These are phyloP conservation scores for Colletotrichum kahawae DNA, from an alignment of 2,329 filamentous ascomycete species.

Conservation along the genomic window DNA sequence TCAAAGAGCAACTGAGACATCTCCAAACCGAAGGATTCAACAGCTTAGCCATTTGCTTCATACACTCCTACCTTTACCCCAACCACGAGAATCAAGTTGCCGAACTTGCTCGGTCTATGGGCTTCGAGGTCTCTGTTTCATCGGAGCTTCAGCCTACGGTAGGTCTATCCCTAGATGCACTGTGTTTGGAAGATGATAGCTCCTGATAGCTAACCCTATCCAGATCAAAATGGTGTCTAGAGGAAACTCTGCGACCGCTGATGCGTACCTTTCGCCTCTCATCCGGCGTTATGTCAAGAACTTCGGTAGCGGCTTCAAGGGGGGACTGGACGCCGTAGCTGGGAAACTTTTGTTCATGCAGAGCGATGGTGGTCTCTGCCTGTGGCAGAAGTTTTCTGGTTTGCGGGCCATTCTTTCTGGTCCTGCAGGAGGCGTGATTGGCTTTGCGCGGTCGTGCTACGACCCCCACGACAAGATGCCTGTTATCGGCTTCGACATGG, in stretches of 20 bases:
- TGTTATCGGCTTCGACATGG: constrained; percentile 54
- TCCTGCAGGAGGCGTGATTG: constrained; percentile 74
- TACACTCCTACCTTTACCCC: constrained; percentile 72
- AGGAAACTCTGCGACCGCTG: constrained; percentile 71
- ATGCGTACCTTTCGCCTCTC: constrained; percentile 74
- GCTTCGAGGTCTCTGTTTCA: constrained; percentile 60
- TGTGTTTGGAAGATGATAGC: fast-evolving
- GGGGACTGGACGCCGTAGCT: constrained; percentile 61
- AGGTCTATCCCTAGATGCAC: constrained; percentile 71
- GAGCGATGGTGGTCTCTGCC: constrained; percentile 46
- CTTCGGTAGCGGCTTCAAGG: constrained; percentile 69
- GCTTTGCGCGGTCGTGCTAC: constrained; percentile 72
- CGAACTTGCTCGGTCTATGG: constrained; percentile 54
- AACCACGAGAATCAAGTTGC: constrained; percentile 54
- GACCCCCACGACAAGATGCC: constrained; percentile 68
- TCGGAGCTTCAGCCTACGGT: constrained; percentile 69
- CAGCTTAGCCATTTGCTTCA: constrained; percentile 63
- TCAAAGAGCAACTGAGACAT: constrained; percentile 59
- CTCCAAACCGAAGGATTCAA: constrained; percentile 64
- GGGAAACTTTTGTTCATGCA: constrained; percentile 63
- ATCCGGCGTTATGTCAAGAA: constrained; percentile 72
- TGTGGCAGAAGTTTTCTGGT: constrained; percentile 65
- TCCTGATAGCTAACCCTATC: too few relatives aligned
- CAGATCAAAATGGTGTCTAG: constrained; percentile 70
- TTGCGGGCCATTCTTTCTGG: constrained; percentile 70